Evolutionary conservation across 148 eudicot genomes (phyloP), one percentile per base, ranked within the genome.

Genomic region (Suaeda aralocaspica): DNA sequence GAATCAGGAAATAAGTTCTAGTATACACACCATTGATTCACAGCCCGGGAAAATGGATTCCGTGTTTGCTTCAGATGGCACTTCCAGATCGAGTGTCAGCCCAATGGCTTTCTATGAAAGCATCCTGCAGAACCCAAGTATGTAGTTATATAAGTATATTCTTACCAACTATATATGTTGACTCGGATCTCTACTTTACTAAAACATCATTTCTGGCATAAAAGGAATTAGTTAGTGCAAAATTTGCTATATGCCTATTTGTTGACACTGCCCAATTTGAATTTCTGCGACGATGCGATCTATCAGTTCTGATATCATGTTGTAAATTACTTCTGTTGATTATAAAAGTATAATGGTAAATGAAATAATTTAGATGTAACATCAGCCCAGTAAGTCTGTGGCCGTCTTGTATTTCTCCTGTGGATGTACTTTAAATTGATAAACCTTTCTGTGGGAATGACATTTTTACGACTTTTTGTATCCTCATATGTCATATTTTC

Each of bases 71-170:
- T 73, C 90, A 26, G 85, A 83, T 66, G 84, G 78, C 52, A 76
- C 76, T 69, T 72, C 84, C 24, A 86, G 76, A 60, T 78, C 85
- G 61, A 66, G 80, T 83, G 59, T 83, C 61, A 88, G 88, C 70
- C 93, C 80, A 59, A 73, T 88, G 73, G 79, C 85, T 26, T 87
- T 83, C 82, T 88, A 85, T 68, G 89, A 84, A 59, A 80, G 82
- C 73, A 85, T 88, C 79, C 48, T 85, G 68, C 79, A 89, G 49
- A 81, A 76, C 72, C 84, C 94, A 85, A 91, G 97, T 89, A 89
- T 56, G 92, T 60, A 61, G 67, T 59, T 34, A 59, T 68, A 59
- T 64, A 36, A 63, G 49, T 52, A 45, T 74, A 24, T 24, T 51
- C 34, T 58, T 58, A 28, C 21, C 10, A 58, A 28, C 7, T 19